Evolutionary conservation across 1,139 yeast species (phyloP).

Genomic region (Pichia sp.): DNA sequence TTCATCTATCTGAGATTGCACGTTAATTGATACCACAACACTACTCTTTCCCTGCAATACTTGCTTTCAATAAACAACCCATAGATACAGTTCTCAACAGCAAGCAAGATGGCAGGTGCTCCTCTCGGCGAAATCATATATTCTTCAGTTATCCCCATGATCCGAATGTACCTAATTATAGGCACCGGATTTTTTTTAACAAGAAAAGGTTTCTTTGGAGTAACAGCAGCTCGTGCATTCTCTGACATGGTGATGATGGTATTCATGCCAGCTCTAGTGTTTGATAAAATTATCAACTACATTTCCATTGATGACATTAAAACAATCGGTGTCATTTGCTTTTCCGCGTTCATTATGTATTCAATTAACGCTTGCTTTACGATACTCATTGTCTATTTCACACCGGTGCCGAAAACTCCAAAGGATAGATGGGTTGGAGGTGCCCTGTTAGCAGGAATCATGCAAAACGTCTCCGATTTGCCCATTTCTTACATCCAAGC

Average conservation of each 20-base stretch:
- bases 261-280: slow-evolving; percentile 51
- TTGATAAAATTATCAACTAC: slow-evolving; percentile 42
- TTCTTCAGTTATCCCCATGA: slow-evolving; percentile 52
- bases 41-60: neutral
- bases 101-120: slow-evolving; percentile 10
- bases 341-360: slow-evolving; percentile 43
- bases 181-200: slow-evolving; percentile 46
- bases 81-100: neutral
- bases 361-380: slow-evolving; percentile 30
- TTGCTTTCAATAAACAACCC: neutral
- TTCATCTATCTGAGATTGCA: no score
- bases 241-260: slow-evolving; percentile 47
- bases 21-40: no score
- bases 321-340: slow-evolving; percentile 45
- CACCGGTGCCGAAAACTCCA: slow-evolving; percentile 38
- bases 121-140: slow-evolving; percentile 43
- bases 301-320: slow-evolving; percentile 48
- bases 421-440: slow-evolving; percentile 49
- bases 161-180: slow-evolving; percentile 51
- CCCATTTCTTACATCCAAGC: slow-evolving; percentile 59
- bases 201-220: slow-evolving; percentile 41
- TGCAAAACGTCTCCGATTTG: slow-evolving; percentile 55
- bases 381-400: slow-evolving; percentile 28
- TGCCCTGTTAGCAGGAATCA: slow-evolving; percentile 46
- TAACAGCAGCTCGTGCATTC: slow-evolving; percentile 50